Conservation (phyloP, 768 basidiomycete species). For the Trametes cingulata region DNA sequence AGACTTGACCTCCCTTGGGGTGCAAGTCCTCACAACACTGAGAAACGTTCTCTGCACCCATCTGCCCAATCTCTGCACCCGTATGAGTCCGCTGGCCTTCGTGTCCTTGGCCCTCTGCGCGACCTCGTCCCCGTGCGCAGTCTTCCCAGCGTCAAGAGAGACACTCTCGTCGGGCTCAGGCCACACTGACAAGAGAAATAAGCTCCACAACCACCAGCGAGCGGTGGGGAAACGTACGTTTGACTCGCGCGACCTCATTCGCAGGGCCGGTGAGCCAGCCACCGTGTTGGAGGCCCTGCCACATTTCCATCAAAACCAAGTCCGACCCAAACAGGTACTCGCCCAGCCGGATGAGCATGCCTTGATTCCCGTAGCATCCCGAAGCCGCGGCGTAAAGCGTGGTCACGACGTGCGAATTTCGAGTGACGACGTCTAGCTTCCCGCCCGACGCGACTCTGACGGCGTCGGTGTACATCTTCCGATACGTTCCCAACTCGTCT, state of each 20-base stretch:
- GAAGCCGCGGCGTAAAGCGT: neutral
- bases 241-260: neutral
- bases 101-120: no score
- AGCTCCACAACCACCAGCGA: no score
- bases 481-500: neutral
- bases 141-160: no score
- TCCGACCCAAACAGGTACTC: conserved; percentile 6
- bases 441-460: neutral
- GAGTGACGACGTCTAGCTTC: neutral
- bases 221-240: neutral
- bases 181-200: no score
- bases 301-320: neutral
- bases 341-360: neutral
- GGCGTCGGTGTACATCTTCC: conserved; percentile 1
- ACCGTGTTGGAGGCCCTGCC: conserved; percentile 1
- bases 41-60: no score
- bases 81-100: no score
- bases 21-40: no score
- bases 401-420: conserved; percentile 9
- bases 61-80: no score
- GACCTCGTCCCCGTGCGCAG: no score
- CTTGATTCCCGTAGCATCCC: neutral
- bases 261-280: neutral
- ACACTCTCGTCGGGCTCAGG: no score
- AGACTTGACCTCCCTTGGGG: no score